These are phyloP conservation scores for Thelephora terrestris DNA, from an alignment of 1,284 basidiomycete species.

Conservation along the genomic window DNA sequence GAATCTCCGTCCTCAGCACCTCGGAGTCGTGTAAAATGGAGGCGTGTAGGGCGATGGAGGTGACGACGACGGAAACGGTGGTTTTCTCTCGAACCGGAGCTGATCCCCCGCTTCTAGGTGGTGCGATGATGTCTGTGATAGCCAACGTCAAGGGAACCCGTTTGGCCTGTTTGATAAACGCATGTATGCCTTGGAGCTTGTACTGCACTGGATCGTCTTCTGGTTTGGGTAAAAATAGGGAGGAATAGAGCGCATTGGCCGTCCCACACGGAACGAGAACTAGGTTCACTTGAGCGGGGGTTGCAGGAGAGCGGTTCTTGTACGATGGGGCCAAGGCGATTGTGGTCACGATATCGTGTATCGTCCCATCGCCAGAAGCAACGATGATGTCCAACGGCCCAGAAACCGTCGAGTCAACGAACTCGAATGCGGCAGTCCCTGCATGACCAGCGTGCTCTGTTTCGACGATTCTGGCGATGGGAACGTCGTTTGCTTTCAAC, in stretches of 20 bases:
- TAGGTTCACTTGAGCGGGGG: conserved; percentile 25
- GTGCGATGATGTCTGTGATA: conserved; percentile 35
- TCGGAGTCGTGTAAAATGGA: conserved; percentile 79
- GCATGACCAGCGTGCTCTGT: conserved; percentile 53
- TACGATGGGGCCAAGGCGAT: conserved; percentile 27
- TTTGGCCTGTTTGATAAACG: conserved; percentile 29
- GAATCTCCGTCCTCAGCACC: conserved; percentile 52
- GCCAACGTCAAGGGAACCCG: conserved; percentile 46
- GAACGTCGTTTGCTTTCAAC: conserved; percentile 32
- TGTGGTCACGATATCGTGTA: conserved; percentile 74
- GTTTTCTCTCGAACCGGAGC: conserved; percentile 9
- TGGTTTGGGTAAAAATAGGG: conserved; percentile 37
- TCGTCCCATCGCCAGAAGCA: conserved; percentile 84
- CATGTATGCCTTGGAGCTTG: conserved; percentile 44
- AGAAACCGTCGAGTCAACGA: conserved; percentile 23
- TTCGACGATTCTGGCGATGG: conserved; percentile 31
- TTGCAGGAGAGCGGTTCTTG: conserved; percentile 4
- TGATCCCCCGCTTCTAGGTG: conserved; percentile 17
- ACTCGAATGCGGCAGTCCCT: conserved; percentile 38
- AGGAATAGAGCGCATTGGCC: conserved; percentile 87
- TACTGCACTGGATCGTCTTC: conserved; percentile 26
- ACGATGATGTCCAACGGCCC: conserved; percentile 42
- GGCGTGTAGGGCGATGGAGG: conserved; percentile 82
- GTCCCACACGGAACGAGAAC: conserved; percentile 76
- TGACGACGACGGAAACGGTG: conserved; percentile 49